Evolutionary conservation across 176 grass and related monocot genomes (phyloP).

Genomic region (Hsuehochloa calcarea): DNA sequence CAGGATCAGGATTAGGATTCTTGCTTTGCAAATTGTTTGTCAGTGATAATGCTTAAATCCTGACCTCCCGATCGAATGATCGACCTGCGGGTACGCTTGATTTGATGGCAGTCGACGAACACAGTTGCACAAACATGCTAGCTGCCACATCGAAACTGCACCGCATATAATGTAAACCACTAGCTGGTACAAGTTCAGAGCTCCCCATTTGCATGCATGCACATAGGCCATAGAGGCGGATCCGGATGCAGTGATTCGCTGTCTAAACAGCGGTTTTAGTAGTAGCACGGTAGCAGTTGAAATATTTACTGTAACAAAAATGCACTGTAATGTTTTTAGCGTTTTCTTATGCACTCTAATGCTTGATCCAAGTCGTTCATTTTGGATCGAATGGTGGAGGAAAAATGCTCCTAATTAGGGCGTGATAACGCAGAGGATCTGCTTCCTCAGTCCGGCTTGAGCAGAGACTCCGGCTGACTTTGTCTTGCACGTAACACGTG

Average conservation of each 20-base stretch:
- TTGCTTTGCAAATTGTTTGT: neutral
- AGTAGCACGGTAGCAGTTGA: too few relatives aligned
- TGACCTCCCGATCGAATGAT: neutral
- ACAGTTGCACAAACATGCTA: neutral
- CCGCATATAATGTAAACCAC: too few relatives aligned
- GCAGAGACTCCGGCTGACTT: neutral
- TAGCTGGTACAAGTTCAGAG: neutral
- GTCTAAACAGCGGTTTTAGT: too few relatives aligned
- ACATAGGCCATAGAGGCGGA: neutral
- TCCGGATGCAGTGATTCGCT: too few relatives aligned
- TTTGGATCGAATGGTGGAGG: too few relatives aligned
- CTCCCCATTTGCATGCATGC: neutral
- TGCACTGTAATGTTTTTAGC: too few relatives aligned
- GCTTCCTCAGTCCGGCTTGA: neutral
- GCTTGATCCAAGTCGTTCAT: too few relatives aligned
- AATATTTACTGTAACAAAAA: too few relatives aligned
- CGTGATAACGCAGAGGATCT: too few relatives aligned
- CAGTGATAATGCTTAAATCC: neutral
- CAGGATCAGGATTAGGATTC: neutral
- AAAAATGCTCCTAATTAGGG: too few relatives aligned
- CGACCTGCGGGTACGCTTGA: neutral
- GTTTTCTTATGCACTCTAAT: too few relatives aligned
- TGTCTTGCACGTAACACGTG: neutral
- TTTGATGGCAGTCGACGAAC: neutral
- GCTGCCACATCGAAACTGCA: neutral